These are phyloP conservation scores for Carpinus fangiana DNA, from an alignment of 306 rosid genomes.

Conservation along the genomic window DNA sequence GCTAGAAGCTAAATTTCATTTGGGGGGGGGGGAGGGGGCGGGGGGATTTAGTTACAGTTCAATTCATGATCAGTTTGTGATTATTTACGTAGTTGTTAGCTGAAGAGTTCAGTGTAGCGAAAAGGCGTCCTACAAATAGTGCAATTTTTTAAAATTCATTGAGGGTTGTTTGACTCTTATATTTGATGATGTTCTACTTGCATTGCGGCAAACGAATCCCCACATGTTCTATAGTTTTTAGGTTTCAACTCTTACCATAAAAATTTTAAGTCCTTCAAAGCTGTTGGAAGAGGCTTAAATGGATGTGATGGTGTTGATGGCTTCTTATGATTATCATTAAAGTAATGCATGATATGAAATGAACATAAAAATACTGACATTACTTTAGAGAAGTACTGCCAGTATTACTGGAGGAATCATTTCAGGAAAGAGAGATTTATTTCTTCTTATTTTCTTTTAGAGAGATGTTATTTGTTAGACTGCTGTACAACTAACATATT, in stretches of 20 bases:
- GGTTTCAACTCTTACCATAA: background rate
- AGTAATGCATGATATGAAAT: background rate
- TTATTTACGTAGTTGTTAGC: background rate
- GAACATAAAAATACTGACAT: background rate
- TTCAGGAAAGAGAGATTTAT: background rate
- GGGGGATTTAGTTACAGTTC: background rate
- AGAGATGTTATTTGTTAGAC: too few relatives aligned
- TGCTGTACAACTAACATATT: too few relatives aligned
- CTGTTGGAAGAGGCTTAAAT: background rate
- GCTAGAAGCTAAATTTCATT: background rate
- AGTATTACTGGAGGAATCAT: background rate
- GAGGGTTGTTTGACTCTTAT: background rate
- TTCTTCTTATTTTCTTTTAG: background rate
- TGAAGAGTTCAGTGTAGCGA: background rate
- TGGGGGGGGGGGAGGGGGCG: background rate
- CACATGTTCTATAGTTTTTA: background rate
- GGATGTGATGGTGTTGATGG: background rate
- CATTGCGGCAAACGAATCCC: background rate
- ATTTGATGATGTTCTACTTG: background rate
- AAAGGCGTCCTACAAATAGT: background rate
- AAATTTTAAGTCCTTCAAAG: background rate
- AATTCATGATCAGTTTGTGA: background rate
- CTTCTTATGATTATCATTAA: background rate
- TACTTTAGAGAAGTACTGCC: background rate
- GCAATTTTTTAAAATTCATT: background rate